These are phyloP conservation scores for Arthrobotrys conoides DNA, from an alignment of 2,329 filamentous ascomycete genomes.

Conservation along the genomic window DNA sequence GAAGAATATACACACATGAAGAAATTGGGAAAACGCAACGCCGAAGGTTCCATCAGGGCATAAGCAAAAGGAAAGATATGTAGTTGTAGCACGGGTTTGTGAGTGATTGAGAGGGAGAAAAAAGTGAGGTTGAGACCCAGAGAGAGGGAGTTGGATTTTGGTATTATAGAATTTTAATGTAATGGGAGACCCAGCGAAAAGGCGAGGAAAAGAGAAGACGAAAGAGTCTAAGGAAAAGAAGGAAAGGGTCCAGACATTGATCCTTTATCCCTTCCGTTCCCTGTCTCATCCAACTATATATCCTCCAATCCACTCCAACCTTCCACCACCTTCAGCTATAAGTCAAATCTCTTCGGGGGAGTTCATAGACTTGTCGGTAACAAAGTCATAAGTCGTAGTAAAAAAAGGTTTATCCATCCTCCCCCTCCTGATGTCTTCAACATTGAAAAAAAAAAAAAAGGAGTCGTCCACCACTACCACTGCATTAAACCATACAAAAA, in stretches of 20 bases:
- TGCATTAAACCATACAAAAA: neutral
- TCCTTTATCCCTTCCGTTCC: neutral
- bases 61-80: neutral
- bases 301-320: neutral
- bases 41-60: neutral
- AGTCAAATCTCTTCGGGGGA: constrained; percentile 8
- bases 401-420: neutral
- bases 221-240: neutral
- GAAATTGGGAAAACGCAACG: neutral
- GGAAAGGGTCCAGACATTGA: neutral
- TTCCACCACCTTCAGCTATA: neutral
- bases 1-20: constrained; percentile 1
- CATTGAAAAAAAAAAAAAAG: constrained; percentile 5
- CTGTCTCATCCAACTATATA: neutral
- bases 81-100: neutral
- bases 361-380: constrained; percentile 3
- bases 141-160: constrained; percentile 16
- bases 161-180: constrained; percentile 24
- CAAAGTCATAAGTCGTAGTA: constrained; percentile 8
- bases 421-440: neutral
- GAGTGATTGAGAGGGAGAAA: no score
- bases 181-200: neutral
- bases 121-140: constrained; percentile 2
- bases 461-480: neutral
- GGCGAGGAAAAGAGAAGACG: neutral